These are phyloP conservation scores for Claviceps cyperi DNA, from an alignment of 2,329 filamentous ascomycete genomes.

Conservation along the genomic window DNA sequence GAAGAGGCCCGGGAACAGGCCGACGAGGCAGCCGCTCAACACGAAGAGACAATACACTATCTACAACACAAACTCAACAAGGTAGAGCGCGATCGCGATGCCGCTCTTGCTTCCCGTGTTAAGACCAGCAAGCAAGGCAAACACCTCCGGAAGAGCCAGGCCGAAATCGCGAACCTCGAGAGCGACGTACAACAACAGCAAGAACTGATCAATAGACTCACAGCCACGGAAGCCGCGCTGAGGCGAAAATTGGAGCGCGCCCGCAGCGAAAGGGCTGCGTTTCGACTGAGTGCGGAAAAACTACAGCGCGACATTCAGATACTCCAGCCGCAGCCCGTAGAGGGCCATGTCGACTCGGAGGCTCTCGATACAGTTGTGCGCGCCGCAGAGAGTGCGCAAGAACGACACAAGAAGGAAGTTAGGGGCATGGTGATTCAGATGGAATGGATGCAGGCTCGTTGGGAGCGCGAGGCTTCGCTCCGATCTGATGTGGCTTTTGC, in stretches of 20 bases:
- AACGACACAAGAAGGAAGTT: constrained; percentile 59
- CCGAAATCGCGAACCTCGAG: constrained; percentile 54
- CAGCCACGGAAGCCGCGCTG: constrained; percentile 42
- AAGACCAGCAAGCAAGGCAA: constrained; percentile 39
- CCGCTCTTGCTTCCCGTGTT: constrained; percentile 17
- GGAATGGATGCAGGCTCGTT: constrained; percentile 72
- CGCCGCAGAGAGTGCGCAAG: constrained; percentile 47
- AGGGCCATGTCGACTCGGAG: constrained; percentile 16
- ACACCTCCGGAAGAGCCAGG: constrained; percentile 47
- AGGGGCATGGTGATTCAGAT: constrained; percentile 79
- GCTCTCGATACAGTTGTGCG: constrained; percentile 45
- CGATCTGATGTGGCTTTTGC: constrained; percentile 70
- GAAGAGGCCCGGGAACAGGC: constrained; percentile 37
- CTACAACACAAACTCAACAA: constrained; percentile 36
- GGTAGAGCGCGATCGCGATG: constrained; percentile 31
- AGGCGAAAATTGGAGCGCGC: constrained; percentile 55
- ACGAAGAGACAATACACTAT: constrained; percentile 28
- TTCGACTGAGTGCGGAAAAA: constrained; percentile 39
- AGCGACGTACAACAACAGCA: constrained; percentile 58
- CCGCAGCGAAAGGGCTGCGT: constrained; percentile 48
- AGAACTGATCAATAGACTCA: constrained; percentile 43
- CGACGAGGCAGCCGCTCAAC: constrained; percentile 30
- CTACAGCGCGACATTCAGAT: constrained; percentile 35
- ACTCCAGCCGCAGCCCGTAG: constrained; percentile 26
- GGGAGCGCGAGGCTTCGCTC: constrained; percentile 66